Conservation (phyloP, 1,139 yeast species). For the Sugiyamaella xylanicola region DNA sequence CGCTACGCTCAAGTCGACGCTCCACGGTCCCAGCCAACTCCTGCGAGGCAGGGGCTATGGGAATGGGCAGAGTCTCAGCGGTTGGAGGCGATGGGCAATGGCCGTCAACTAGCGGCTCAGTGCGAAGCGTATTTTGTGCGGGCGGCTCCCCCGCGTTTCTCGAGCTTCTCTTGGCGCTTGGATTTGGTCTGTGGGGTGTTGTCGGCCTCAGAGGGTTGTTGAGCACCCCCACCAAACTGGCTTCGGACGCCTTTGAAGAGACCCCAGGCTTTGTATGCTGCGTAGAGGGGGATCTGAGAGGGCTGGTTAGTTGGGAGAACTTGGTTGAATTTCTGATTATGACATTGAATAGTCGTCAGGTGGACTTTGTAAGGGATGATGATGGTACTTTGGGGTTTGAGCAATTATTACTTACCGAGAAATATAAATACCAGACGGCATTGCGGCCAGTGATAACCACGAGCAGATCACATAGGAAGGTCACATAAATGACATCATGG, state of each 20-base stretch:
- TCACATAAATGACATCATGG: conserved; percentile 72
- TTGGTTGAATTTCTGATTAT: no score
- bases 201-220: conserved; percentile 25
- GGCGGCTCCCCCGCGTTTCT: conserved; percentile 36
- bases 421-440: conserved; percentile 62
- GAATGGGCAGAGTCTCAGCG: no score
- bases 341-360: no score
- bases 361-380: no score
- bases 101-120: not conserved
- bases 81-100: no score
- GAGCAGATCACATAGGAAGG: conserved; percentile 62
- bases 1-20: no score
- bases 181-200: conserved; percentile 41
- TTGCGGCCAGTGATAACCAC: conserved; percentile 59
- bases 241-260: conserved; percentile 25
- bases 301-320: no score
- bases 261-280: conserved; percentile 52
- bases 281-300: conserved; percentile 56
- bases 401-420: conserved; percentile 34
- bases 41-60: no score
- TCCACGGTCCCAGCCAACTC: no score
- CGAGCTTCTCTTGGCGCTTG: conserved; percentile 57
- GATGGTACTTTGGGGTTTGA: no score
- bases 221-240: conserved; percentile 30
- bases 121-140: not conserved